Conservation (phyloP, 2,329 filamentous ascomycete species). For the Zopfia rhizophila region DNA sequence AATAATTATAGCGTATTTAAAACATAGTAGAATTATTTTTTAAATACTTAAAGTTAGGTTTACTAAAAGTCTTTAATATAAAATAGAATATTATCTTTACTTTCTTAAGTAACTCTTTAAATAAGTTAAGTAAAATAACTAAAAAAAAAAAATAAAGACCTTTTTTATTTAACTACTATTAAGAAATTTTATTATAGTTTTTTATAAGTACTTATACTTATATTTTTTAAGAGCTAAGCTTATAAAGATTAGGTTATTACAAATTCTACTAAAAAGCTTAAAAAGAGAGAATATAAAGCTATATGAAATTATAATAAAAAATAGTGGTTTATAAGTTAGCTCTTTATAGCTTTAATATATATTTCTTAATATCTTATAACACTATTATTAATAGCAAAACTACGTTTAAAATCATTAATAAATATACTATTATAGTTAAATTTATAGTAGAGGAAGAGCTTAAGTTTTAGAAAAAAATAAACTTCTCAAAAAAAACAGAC, state of each 20-base stretch:
- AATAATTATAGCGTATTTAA: conserved; percentile 6
- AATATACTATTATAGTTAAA: conserved; percentile 1
- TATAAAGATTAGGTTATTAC: conserved; percentile 1
- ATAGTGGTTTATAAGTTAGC: conserved; percentile 4
- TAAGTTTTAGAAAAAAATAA: conserved; percentile 5
- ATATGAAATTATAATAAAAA: conserved; percentile 1
- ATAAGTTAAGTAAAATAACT: neutral
- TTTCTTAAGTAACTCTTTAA: neutral
- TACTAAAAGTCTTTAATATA: conserved; percentile 3
- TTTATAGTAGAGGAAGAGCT: conserved; percentile 10
- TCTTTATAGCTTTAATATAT: neutral
- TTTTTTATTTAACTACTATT: neutral
- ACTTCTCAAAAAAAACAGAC: neutral
- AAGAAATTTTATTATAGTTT: neutral
- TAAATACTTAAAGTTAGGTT: neutral
- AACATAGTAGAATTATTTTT: conserved; percentile 6
- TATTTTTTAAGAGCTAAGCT: neutral
- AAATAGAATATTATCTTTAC: neutral
- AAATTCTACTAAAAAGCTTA: conserved; percentile 1
- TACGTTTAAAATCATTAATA: conserved; percentile 1
- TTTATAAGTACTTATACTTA: conserved; percentile 5
- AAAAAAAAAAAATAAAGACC: conserved; percentile 6
- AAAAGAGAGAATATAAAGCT: conserved; percentile 1
- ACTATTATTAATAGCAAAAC: conserved; percentile 10
- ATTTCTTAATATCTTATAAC: conserved; percentile 1